Base-by-base conservation (phyloP, 2,329 filamentous ascomycete genomes). In the Blastomyces emzantsi region DNA sequence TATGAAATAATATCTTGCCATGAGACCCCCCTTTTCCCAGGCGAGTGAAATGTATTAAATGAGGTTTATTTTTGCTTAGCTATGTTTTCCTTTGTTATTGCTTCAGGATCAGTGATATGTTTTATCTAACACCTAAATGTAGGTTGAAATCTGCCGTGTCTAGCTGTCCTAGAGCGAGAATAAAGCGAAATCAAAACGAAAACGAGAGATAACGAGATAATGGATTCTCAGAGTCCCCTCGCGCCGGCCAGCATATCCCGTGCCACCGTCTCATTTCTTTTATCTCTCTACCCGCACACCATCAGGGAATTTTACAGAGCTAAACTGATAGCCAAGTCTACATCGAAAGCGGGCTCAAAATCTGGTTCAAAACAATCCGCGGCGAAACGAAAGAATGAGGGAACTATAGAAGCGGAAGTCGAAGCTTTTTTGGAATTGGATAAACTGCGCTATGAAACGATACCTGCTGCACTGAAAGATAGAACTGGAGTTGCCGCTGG, bases 391-490 rank as follows among this genome's bases (percentile, higher is more conserved):
- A 52, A 54, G 36, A 43, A 15, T 19, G 59, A 69, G 30, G 62
- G 65, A 36, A 43, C 62, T 9, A 68, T 68, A 30, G 33, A 63
- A 11, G 67, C 60, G 45, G 71, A 71, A 47, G 62, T 70, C 41
- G 61, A 69, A 0, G 69, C 67, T 7, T 76, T 74, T 33, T 43
- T 74, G 8, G 59, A 70, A 41, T 65, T 78, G 33, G 76, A 79
- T 67, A 56, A 61, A 11, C 78, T 74, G 73, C 70, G 78, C 39
- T 79, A 77, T 67, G 70, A 71, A 30, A 65, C 47, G 15, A 64
- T 79, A 22, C 75, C 76, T 0, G 61, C 39, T 8, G 25, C 63
- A 1, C 30, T 78, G 33, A 65, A 63, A 39, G 63, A 63, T 58
- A 66, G 64, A 59, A 7, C 11, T 49, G 19, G 19, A 15, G 22